Percentiles rank a stretch among this genome's conserved stretches.
Conservation (phyloP, 371 early-diverging fungal genomes). For the Haplosporangium sp. region DNA sequence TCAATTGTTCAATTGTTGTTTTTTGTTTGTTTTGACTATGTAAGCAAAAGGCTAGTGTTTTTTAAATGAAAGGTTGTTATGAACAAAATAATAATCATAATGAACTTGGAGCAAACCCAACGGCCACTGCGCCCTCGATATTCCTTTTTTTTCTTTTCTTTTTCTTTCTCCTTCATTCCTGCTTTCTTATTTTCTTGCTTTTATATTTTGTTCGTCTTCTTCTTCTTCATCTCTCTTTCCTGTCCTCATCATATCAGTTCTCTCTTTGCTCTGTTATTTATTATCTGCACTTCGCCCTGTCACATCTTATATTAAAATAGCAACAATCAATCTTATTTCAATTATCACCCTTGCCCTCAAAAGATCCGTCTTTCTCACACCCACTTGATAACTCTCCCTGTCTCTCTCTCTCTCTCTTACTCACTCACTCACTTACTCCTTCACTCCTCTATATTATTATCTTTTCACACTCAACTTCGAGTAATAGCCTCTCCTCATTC, state of each 20-base stretch:
- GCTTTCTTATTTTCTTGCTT: neutral
- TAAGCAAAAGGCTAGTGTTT: neutral
- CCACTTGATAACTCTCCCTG: neutral
- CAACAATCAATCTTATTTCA: neutral
- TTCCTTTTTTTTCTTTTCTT: neutral
- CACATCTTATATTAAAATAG: neutral
- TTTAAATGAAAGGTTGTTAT: neutral
- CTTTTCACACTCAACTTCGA: neutral
- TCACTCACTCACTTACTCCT: neutral
- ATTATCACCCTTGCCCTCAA: neutral
- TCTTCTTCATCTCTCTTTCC: neutral
- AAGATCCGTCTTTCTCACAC: neutral
- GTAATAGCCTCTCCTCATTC: conserved; percentile 4
- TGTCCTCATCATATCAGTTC: neutral
- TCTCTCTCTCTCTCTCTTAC: neutral
- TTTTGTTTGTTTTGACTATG: neutral
- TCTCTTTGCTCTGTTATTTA: neutral
- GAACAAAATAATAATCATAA: neutral
- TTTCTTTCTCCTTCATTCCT: neutral
- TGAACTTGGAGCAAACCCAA: neutral
- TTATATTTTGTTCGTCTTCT: neutral
- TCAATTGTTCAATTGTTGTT: no score
- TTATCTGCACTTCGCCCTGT: neutral
- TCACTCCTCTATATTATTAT: neutral
- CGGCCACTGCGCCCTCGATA: neutral